Evolutionary conservation across 495 filamentous ascomycete species (phyloP).

Genomic region (Hypoxylon lienhwacheense): DNA sequence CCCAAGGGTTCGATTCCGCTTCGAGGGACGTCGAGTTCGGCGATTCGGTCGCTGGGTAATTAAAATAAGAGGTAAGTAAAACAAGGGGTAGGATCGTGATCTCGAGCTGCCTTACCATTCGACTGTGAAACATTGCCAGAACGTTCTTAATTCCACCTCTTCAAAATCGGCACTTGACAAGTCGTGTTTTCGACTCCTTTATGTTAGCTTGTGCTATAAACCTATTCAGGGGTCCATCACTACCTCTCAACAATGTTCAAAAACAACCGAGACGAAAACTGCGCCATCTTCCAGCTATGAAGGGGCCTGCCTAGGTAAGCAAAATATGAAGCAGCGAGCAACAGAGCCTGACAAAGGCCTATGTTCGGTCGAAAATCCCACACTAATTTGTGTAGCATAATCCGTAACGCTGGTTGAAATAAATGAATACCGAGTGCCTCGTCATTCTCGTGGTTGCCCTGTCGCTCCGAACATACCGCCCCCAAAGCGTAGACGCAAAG

Average conservation of each 20-base stretch:
- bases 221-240: not conserved
- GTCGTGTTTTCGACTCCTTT: constrained; percentile 26
- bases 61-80: constrained; percentile 7
- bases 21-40: constrained; percentile 41
- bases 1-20: constrained; percentile 43
- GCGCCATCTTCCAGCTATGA: constrained; percentile 42
- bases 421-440: constrained; percentile 39
- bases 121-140: constrained; percentile 44
- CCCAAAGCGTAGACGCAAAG: constrained; percentile 44
- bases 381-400: constrained; percentile 36
- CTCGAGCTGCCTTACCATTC: constrained; percentile 35
- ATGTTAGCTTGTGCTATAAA: constrained; percentile 13
- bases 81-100: not conserved
- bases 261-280: constrained; percentile 38
- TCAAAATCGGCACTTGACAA: constrained; percentile 33
- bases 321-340: constrained; percentile 44
- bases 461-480: constrained; percentile 25
- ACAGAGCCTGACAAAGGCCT: constrained; percentile 37
- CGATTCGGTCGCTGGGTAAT: constrained; percentile 36
- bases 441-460: constrained; percentile 23
- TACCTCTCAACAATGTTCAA: constrained; percentile 39
- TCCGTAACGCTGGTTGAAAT: constrained; percentile 42
- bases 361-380: constrained; percentile 42
- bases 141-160: constrained; percentile 38
- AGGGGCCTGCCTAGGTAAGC: constrained; percentile 42